phyloP scores from a whole-genome alignment of 1,284 basidiomycete genomes.

The Trametes polyzona region DNA sequence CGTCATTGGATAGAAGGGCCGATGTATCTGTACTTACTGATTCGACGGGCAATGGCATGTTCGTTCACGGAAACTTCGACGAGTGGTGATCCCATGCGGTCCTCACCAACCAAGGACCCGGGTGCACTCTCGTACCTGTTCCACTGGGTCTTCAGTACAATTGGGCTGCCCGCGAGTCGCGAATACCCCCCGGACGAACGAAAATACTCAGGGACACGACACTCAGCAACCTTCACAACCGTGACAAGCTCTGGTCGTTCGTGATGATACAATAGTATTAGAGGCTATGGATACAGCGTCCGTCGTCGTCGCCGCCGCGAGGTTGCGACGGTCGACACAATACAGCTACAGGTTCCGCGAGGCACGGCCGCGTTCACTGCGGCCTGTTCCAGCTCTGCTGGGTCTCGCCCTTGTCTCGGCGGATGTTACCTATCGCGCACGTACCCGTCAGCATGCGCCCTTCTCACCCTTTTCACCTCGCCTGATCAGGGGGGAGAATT shows the following conservation, averaged over 20 bases:
- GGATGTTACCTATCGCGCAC: slow-evolving; percentile 46
- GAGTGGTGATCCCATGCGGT: too few species aligned
- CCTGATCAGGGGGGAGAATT: slow-evolving; percentile 27
- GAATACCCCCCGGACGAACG: not conserved
- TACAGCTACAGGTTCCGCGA: not conserved
- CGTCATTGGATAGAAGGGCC: slow-evolving; percentile 2
- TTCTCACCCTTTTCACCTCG: too few species aligned
- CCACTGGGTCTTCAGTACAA: too few species aligned
- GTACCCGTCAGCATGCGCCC: not conserved
- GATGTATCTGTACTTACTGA: slow-evolving; percentile 1
- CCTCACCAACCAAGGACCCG: too few species aligned
- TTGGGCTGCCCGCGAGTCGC: too few species aligned
- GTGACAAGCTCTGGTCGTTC: not conserved
- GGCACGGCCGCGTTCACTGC: slow-evolving; percentile 4
- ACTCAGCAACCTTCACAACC: too few species aligned
- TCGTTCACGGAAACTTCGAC: not conserved
- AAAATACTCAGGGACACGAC: too few species aligned
- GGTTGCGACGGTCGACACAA: not conserved
- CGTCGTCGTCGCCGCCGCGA: not conserved
- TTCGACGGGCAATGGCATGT: not conserved
- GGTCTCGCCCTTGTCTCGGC: slow-evolving; percentile 60
- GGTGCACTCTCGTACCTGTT: too few species aligned
- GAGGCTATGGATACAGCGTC: not conserved
- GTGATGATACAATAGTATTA: not conserved
- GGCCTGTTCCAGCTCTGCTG: slow-evolving; percentile 57